Evolutionary conservation across 495 filamentous ascomycete genomes (phyloP).

Genomic region (Margaritispora aquatica): DNA sequence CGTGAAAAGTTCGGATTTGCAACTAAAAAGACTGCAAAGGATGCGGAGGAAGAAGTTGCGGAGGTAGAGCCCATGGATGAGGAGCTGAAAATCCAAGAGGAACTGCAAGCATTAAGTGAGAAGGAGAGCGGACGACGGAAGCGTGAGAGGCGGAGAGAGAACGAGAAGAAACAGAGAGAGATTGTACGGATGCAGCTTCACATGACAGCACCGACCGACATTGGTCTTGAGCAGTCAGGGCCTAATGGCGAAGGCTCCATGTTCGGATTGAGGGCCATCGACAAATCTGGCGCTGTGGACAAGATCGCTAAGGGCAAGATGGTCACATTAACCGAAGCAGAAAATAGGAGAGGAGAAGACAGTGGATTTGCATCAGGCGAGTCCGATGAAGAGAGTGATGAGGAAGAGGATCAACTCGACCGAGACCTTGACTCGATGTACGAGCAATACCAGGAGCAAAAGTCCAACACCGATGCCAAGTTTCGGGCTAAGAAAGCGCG

Average conservation of each 20-base stretch:
- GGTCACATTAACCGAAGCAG: conserved; percentile 46
- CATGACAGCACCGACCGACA: conserved; percentile 93
- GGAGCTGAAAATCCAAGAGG: conserved; percentile 81
- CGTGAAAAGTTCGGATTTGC: conserved; percentile 87
- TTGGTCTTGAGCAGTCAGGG: conserved; percentile 87
- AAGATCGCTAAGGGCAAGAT: conserved; percentile 76
- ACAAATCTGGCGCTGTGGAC: conserved; percentile 62
- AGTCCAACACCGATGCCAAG: conserved; percentile 73
- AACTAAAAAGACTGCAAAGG: conserved; percentile 57
- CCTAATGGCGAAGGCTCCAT: conserved; percentile 70
- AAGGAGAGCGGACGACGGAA: conserved; percentile 69
- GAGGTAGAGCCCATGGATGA: conserved; percentile 88
- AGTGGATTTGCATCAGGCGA: conserved; percentile 51
- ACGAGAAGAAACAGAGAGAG: conserved; percentile 85
- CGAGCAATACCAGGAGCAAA: conserved; percentile 74
- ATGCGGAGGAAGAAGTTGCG: conserved; percentile 60
- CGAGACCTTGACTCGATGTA: conserved; percentile 81
- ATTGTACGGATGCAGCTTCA: conserved; percentile 92
- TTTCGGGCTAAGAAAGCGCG: conserved; percentile 82
- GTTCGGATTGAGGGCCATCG: conserved; percentile 75
- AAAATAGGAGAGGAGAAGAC: conserved; percentile 52
- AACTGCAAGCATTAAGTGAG: conserved; percentile 74
- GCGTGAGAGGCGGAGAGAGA: conserved; percentile 72
- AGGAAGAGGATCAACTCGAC: conserved; percentile 77
- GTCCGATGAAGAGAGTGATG: conserved; percentile 58